phyloP scores from a whole-genome alignment of 1,284 basidiomycete species.

The Fomitopsis pinicola region DNA sequence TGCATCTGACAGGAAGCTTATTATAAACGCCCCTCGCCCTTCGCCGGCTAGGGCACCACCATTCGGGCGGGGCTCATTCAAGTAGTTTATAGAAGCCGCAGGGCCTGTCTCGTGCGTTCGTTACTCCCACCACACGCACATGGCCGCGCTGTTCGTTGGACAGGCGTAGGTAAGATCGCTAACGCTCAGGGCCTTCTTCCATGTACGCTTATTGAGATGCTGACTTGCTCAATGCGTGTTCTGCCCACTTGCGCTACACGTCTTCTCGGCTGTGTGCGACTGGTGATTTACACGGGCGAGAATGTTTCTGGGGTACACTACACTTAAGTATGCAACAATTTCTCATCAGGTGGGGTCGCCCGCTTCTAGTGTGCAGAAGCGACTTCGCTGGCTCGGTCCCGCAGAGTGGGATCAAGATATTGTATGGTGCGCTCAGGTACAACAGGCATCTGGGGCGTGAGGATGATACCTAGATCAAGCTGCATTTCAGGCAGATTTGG shows the following conservation, averaged over 20 bases:
- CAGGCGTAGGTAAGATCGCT: slow-evolving; percentile 3
- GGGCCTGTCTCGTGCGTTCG: not conserved
- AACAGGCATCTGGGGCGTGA: not conserved
- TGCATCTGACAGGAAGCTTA: not conserved
- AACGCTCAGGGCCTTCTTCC: not conserved
- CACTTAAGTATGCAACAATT: not conserved
- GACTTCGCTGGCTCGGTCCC: not conserved
- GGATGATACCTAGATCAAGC: not conserved
- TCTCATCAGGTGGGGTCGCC: not conserved
- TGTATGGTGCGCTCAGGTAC: not conserved
- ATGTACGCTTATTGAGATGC: slow-evolving; percentile 1
- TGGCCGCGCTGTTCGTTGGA: not conserved
- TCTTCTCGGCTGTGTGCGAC: not conserved
- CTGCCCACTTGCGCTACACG: not conserved
- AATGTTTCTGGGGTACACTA: not conserved
- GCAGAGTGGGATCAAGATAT: not conserved
- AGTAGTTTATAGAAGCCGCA: not conserved
- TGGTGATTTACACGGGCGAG: not conserved
- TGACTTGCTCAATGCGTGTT: not conserved
- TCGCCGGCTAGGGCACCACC: not conserved
- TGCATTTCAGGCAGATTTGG: not conserved
- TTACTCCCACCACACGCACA: not conserved
- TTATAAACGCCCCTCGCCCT: not conserved
- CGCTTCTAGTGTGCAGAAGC: not conserved
- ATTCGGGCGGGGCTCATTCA: not conserved